Conservation (phyloP, 1,139 yeast genomes). For the Taphrina pruni region DNA sequence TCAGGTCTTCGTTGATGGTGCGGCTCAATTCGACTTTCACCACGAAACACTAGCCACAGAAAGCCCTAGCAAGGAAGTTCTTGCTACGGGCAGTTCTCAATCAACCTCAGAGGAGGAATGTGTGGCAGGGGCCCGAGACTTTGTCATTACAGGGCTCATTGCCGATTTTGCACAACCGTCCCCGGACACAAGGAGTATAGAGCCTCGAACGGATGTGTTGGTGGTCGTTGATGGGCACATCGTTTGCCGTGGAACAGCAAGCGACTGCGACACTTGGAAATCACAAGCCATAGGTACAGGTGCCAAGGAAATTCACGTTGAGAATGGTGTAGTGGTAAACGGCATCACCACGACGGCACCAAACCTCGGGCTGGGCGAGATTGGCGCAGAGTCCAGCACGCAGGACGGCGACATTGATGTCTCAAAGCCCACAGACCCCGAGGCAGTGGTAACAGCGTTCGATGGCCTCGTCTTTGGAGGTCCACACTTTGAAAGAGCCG, state of each 20-base stretch:
- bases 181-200: neutral
- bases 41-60: slow-evolving; percentile 8
- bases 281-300: neutral
- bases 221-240: slow-evolving; percentile 17
- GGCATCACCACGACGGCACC: slow-evolving; percentile 23
- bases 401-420: slow-evolving; percentile 23
- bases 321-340: neutral
- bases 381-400: slow-evolving; percentile 17
- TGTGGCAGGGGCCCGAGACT: neutral
- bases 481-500: slow-evolving; percentile 24
- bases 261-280: neutral
- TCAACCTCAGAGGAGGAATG: neutral
- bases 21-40: slow-evolving; percentile 23
- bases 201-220: neutral
- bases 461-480: slow-evolving; percentile 28
- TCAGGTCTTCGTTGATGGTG: slow-evolving; percentile 31
- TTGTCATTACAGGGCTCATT: neutral
- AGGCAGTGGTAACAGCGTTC: slow-evolving; percentile 6
- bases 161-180: neutral
- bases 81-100: neutral
- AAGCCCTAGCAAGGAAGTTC: neutral
- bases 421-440: slow-evolving; percentile 23
- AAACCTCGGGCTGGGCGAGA: slow-evolving; percentile 25
- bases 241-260: neutral
- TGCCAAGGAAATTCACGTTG: neutral